Evolutionary conservation across 345 rosid species (phyloP), one percentile per base, ranked within the genome.

Genomic region (Citrus sp.): DNA sequence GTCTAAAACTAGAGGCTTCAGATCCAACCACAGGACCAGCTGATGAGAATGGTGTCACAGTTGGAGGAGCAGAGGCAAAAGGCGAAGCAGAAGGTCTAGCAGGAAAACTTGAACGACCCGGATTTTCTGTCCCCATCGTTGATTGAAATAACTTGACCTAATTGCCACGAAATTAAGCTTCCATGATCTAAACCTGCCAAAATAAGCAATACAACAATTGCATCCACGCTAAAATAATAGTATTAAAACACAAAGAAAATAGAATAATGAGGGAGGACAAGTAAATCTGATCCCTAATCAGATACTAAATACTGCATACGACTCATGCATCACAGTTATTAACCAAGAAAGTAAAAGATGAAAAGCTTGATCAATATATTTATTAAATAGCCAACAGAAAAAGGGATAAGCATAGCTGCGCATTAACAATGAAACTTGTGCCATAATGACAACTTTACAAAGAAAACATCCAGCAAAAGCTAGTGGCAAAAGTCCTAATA

Each of bases 41-140:
- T n/a, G 91, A 81, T 40, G 87, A 87, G 77, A 91, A 91, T 6
- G 91, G 94, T 32, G 87, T 80, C 42, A 79, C 82, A 9, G 87
- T 75, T 4, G 92, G 95, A 30, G 94, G 90, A 72, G 91, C 82
- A 77, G 92, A 79, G 49, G 94, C 87, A 79, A 90, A 92, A 24
- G 97, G 95, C 10, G 91, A 69, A 28, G 86, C 25, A 3, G 89
- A 70, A 79, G 92, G 89, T 67, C 90, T 83, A 68, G 82, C 78
- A 68, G 91, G 91, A 79, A 87, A 86, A 79, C 78, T 87, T 7
- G 93, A 90, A 82, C 85, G 92, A 56, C 90, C 89, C 10, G 89
- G 88, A 73, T 93, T 90, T 74, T 93, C 92, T 68, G 90, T 86
- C 78, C 88, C 90, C 98, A 95, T 93, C 59, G 80, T 82, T 61